These are phyloP conservation scores for Diplotaxis tenuifolia DNA, from an alignment of 345 rosid species.

Conservation along the genomic window DNA sequence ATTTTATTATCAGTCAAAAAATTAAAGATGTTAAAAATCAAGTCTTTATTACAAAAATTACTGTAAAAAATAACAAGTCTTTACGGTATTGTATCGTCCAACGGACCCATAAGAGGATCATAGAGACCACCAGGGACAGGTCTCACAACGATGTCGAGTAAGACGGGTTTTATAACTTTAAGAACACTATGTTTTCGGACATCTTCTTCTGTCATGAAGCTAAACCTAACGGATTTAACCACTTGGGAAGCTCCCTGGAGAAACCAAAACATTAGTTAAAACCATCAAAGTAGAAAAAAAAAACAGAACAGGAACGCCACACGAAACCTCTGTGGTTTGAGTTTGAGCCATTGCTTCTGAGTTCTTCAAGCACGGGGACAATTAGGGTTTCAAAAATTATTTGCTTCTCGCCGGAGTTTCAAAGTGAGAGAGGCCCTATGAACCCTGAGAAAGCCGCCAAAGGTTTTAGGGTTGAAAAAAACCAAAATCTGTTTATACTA, in stretches of 20 bases:
- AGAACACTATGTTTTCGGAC: conserved; percentile 51
- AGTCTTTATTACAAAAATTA: not conserved
- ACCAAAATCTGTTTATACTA: too few species aligned
- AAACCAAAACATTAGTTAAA: conserved; percentile 4
- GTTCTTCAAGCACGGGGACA: not conserved
- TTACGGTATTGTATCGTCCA: conserved; percentile 44
- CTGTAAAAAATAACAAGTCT: conserved; percentile 18
- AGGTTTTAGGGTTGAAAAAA: conserved; percentile 6
- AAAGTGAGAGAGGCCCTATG: conserved; percentile 13
- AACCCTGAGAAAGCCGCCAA: not conserved
- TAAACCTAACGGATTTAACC: conserved; percentile 46
- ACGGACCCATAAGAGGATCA: conserved; percentile 54
- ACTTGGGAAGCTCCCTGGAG: conserved; percentile 50
- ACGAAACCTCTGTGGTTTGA: conserved; percentile 35
- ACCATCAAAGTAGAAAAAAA: not conserved
- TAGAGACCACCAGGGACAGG: conserved; percentile 61
- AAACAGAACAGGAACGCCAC: not conserved
- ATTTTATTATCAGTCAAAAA: conserved; percentile 10
- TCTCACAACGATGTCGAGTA: conserved; percentile 43
- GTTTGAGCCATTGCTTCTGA: conserved; percentile 27
- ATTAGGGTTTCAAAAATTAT: conserved; percentile 6
- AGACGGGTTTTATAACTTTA: conserved; percentile 42
- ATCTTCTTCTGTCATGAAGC: conserved; percentile 55
- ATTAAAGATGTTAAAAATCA: conserved; percentile 2
- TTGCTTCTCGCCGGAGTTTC: not conserved